phyloP scores from a whole-genome alignment of 2,329 filamentous ascomycete genomes.

The Zymoseptoria crescenta region DNA sequence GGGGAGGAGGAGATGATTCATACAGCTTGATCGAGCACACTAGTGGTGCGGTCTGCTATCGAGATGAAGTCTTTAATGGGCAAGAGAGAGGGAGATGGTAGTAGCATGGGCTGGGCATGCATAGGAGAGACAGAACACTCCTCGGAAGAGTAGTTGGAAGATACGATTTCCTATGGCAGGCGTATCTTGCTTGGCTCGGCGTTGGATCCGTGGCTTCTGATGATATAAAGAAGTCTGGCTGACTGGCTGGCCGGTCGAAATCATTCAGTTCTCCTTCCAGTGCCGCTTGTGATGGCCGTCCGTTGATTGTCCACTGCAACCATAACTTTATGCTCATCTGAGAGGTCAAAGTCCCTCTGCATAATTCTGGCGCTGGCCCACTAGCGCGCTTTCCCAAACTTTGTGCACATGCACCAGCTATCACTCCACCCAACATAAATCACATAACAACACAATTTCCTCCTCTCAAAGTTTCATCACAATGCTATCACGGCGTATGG shows the following conservation, averaged over 20 bases:
- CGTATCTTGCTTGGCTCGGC: not conserved
- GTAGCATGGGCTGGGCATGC: not conserved
- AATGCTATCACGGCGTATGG: conserved; percentile 40
- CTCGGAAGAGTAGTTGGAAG: not conserved
- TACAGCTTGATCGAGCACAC: not conserved
- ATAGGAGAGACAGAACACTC: not conserved
- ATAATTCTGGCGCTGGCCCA: not conserved
- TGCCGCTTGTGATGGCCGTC: too few relatives aligned
- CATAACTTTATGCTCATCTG: too few relatives aligned
- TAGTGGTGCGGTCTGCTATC: not conserved
- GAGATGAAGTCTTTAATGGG: not conserved
- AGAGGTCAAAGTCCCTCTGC: too few relatives aligned
- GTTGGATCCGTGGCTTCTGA: not conserved
- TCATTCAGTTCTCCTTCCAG: not conserved
- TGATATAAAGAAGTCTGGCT: not conserved
- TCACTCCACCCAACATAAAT: not conserved
- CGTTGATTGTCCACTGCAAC: too few relatives aligned
- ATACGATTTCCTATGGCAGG: not conserved
- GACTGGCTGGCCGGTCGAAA: not conserved
- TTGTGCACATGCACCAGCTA: not conserved
- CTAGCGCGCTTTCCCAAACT: not conserved
- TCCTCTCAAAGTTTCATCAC: conserved; percentile 1
- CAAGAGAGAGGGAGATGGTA: not conserved
- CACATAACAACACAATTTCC: not conserved
- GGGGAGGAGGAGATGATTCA: conserved; percentile 19